A percentile compares a stretch with the other conserved stretches of the same genome.
These are phyloP conservation scores for Leishmania mexicana DNA, from an alignment of 208 protist species.

Conservation along the genomic window DNA sequence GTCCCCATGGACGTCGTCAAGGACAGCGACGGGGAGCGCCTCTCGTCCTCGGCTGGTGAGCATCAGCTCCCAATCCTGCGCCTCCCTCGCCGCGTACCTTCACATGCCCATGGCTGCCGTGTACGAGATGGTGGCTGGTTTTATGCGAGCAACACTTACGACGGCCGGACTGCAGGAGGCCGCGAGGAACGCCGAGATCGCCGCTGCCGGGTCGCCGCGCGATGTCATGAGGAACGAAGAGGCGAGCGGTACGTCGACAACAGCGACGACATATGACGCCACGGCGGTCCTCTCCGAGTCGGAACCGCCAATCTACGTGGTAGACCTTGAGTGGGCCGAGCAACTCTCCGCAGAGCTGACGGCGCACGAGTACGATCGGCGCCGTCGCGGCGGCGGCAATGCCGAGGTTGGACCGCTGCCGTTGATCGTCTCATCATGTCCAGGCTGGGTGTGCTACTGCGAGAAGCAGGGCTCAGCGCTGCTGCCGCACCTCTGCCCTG, in stretches of 20 bases:
- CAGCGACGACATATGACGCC: neutral
- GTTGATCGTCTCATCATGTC: slow-evolving; percentile 95
- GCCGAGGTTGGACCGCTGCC: slow-evolving; percentile 58
- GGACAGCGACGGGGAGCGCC: neutral
- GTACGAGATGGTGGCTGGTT: slow-evolving; percentile 63
- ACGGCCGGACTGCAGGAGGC: neutral
- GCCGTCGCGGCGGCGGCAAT: neutral
- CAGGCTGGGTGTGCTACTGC: slow-evolving; percentile 98
- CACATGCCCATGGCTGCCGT: slow-evolving; percentile 35
- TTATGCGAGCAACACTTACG: slow-evolving; percentile 55
- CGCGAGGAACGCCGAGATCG: neutral
- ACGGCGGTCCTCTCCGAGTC: neutral
- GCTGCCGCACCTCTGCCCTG: slow-evolving; percentile 93
- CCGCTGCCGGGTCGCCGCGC: neutral
- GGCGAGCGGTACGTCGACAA: neutral
- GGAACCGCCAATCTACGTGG: slow-evolving; percentile 48
- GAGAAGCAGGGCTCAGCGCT: slow-evolving; percentile 96
- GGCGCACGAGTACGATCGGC: slow-evolving; percentile 72
- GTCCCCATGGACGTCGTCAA: neutral
- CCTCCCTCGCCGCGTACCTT: slow-evolving; percentile 92
- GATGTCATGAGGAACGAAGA: neutral
- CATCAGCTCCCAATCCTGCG: slow-evolving; percentile 92
- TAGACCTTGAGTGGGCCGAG: slow-evolving; percentile 81
- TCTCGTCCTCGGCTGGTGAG: slow-evolving; percentile 79
- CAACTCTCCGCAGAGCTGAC: slow-evolving; percentile 80